Evolutionary conservation across 306 rosid genomes (phyloP).

Genomic region (Quercus mongolica): DNA sequence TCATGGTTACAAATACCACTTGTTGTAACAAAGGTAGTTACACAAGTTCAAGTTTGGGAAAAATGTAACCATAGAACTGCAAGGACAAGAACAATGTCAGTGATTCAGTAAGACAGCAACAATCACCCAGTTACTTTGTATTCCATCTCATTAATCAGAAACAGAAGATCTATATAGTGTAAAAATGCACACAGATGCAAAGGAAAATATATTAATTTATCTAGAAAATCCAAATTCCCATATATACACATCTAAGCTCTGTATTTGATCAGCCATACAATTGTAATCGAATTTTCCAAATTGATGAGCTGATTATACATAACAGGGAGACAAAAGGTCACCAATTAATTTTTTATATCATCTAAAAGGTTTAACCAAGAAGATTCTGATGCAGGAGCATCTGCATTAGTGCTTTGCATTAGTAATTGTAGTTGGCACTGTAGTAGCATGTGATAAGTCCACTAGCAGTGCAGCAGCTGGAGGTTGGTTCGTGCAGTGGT

Average conservation of each 20-base stretch:
- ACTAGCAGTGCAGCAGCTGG: no score
- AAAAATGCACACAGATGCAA: neutral
- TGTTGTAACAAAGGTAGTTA: no score
- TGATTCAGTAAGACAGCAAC: neutral
- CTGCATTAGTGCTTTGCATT: no score
- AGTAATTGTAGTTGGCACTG: no score
- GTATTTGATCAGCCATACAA: neutral
- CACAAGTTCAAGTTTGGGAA: constrained; percentile 77
- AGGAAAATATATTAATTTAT: neutral
- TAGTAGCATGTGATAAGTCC: no score
- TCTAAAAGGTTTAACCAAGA: neutral
- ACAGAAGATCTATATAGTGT: neutral
- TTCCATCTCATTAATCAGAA: neutral
- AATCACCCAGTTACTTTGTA: neutral
- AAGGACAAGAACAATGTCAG: constrained; percentile 21
- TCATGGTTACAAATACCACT: no score
- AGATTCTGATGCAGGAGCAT: neutral
- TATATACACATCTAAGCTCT: neutral
- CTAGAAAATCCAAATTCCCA: neutral
- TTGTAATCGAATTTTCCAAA: neutral
- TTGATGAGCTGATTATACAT: neutral
- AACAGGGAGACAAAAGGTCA: neutral
- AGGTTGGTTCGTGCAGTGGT: no score
- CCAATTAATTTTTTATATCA: neutral
- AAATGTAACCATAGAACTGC: constrained; percentile 76